Evolutionary conservation across 2,329 filamentous ascomycete species (phyloP), one percentile per base, ranked within the genome.

Genomic region (Colletotrichum sp.): DNA sequence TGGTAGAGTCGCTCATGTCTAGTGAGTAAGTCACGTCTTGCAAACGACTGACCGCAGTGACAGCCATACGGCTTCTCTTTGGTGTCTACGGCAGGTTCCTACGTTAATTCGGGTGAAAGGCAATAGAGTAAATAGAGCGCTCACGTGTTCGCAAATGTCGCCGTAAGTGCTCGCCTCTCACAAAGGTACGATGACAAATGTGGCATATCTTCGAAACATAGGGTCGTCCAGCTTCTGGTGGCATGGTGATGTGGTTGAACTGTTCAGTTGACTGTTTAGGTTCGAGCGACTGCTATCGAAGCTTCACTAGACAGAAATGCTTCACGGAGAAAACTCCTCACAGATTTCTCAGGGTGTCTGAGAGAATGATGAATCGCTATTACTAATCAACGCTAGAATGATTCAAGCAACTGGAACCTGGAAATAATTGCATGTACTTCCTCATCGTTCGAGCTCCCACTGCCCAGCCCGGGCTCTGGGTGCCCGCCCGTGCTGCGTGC

Each of bases 1-100:
- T 71, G 69, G 43, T 71, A 71, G 14, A 64, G 59, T 4, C 69
- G 69, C 24, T 71, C 69, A 59, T 71, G 69, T 26, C 69, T 58
- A 13, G 69, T 71, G 21, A 71, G 58, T 9, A 71, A 59, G 34
- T 70, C 36, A 13, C 59, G 34, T 28, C 69, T 59, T n/a, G 58
- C 38, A 26, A 70, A 70, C 12, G 56, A 26, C 21, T 63, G 68
- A 3, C 69, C 69, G 38, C 69, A 71, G 30, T 71, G 69, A 16
- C 69, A 71, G n/a, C 36, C 38, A 38, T 55, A 71, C 3, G 69
- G 69, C 59, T 58, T 71, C 61, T 71, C 59, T 52, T 64, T 63
- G 9, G 69, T 71, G 59, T 71, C 69, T 71, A 18, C 6, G 4
- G 12, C 12, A 34, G 21, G 8, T 34, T 58, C 10, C 18, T 4